A percentile compares a stretch with the other conserved stretches of the same genome.
These are phyloP conservation scores for Tetrapisispora pingtungensis DNA, from an alignment of 805 yeast species.

Conservation along the genomic window DNA sequence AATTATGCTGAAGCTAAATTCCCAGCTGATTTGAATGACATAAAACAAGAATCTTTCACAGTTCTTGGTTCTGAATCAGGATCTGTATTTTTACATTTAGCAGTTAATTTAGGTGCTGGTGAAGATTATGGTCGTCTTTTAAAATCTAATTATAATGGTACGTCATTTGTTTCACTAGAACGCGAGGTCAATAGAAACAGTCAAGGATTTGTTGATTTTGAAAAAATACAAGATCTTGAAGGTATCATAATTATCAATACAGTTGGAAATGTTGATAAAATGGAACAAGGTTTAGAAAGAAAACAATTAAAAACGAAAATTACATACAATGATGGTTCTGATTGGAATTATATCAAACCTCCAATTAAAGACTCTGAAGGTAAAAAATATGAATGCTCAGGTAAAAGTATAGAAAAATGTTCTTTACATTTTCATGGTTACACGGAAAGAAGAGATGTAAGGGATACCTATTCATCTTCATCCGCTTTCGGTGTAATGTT, in stretches of 20 bases:
- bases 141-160: slow-evolving; percentile 88
- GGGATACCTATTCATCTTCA: slow-evolving; percentile 80
- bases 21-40: slow-evolving; percentile 54
- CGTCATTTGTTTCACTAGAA: slow-evolving; percentile 63
- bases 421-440: slow-evolving; percentile 82
- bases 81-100: slow-evolving; percentile 74
- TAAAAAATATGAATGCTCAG: slow-evolving; percentile 43
- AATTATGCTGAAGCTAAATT: slow-evolving; percentile 69
- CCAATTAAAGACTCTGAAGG: slow-evolving; percentile 59
- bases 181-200: slow-evolving; percentile 64
- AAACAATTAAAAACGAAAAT: slow-evolving; percentile 64
- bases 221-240: slow-evolving; percentile 70
- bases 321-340: slow-evolving; percentile 85
- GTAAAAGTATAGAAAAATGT: slow-evolving; percentile 47
- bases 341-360: slow-evolving; percentile 65
- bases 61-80: slow-evolving; percentile 62
- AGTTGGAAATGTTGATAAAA: slow-evolving; percentile 47
- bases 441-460: slow-evolving; percentile 72
- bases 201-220: slow-evolving; percentile 79
- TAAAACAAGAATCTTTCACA: slow-evolving; percentile 63
- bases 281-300: slow-evolving; percentile 23
- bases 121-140: slow-evolving; percentile 67
- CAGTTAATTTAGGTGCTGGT: slow-evolving; percentile 43
- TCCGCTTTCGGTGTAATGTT: slow-evolving; percentile 84
- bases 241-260: slow-evolving; percentile 72